Evolutionary conservation across 495 filamentous ascomycete species (phyloP).

Genomic region (Amniculicola lignicola): DNA sequence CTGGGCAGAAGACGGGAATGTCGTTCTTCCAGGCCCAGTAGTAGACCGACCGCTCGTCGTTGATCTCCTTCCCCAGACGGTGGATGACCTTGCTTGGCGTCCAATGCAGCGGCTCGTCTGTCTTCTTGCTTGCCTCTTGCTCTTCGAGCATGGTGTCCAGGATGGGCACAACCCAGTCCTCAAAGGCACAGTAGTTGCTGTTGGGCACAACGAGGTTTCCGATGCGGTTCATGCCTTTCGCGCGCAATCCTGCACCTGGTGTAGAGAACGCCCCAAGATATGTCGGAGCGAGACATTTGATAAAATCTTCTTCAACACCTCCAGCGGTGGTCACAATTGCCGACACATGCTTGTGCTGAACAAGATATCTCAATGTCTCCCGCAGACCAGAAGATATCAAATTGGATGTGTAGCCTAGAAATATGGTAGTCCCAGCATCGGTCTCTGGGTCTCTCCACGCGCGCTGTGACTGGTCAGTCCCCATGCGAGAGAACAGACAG

Average conservation of each 20-base stretch:
- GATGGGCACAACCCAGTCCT: constrained; percentile 95
- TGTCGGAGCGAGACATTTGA: constrained; percentile 93
- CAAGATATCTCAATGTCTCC: constrained; percentile 86
- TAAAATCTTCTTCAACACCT: constrained; percentile 96
- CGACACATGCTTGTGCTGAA: constrained; percentile 85
- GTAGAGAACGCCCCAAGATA: constrained; percentile 84
- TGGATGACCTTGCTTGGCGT: constrained; percentile 85
- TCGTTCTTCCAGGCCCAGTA: constrained; percentile 94
- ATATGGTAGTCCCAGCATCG: constrained; percentile 76
- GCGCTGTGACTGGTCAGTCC: constrained; percentile 58
- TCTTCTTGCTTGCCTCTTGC: constrained; percentile 68
- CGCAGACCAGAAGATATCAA: constrained; percentile 92
- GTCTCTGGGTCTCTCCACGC: constrained; percentile 72
- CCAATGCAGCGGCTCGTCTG: constrained; percentile 74
- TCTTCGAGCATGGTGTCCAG: constrained; percentile 87
- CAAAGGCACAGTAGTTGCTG: constrained; percentile 92
- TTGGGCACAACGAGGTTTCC: constrained; percentile 97
- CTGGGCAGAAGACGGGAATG: constrained; percentile 95
- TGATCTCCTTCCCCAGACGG: constrained; percentile 85
- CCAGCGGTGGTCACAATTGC: constrained; percentile 93
- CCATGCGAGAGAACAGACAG: no score
- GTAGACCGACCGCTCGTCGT: constrained; percentile 79
- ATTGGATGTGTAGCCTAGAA: constrained; percentile 95
- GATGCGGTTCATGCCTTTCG: constrained; percentile 87
- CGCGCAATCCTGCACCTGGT: constrained; percentile 68